Evolutionary conservation across 108 stramenopile genomes (phyloP), one percentile per base, ranked within the genome.

Genomic region (Schizochytrium sp.): DNA sequence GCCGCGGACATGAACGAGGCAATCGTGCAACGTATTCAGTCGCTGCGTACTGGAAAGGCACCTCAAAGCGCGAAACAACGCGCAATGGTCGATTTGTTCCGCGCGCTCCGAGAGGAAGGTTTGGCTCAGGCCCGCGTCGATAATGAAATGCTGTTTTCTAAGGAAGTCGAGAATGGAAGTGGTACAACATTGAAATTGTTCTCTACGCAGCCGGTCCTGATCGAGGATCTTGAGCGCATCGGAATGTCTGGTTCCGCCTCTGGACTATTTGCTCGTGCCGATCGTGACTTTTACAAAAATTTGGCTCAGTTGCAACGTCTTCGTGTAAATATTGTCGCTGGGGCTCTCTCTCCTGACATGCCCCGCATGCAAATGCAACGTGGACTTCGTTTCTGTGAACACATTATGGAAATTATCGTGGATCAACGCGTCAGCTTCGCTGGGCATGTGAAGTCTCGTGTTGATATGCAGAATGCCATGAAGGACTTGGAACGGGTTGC

Each of bases 31-130:
- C 94, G 98, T 19, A 97, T 98, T 44, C 90, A 94, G 8, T 64
- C 90, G 40, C 92, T 99, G 87, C 91, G 97, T 46, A 83, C 61
- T 7, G 88, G 90, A 47, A 96, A 97, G 49, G 92, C 94, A 2
- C 94, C 96, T 3, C 95, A 96, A 88, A 94, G 92, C 55, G 95
- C 97, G 92, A 99, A 99, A 91, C 95, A 97, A 83, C 90, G 97
- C 46, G 99, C 97, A 45, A 91, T 99, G 2, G 90, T 95, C 0
- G 98, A 98, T 76, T 91, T 98, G 42, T 94, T 98, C 50, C 96
- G 95, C 41, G 95, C 91, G 46, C 92, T 99, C 88, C 96, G 94
- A 91, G 91, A 60, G 0, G 45, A 88, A 5, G 88, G 58, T 8
- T n/a, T 44, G 41, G 47, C 57, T 8, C 41, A 42, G 44, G 59